Conservation (phyloP, 768 basidiomycete genomes). For the Termitomyces sp. region DNA sequence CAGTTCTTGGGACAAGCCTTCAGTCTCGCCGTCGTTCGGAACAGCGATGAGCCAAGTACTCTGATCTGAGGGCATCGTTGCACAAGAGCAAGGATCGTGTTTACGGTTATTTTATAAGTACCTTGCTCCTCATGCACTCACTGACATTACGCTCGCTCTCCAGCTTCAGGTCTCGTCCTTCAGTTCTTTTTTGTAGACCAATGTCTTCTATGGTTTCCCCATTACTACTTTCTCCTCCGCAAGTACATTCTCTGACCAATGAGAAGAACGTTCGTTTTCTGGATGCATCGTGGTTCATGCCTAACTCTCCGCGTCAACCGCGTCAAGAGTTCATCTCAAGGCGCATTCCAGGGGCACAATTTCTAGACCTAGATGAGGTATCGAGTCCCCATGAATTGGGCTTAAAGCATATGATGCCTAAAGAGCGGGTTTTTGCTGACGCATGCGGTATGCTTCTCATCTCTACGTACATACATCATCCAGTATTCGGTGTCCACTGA, state of each 20-base stretch:
- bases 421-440: conserved; percentile 58
- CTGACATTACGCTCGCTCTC: background rate
- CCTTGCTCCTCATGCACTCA: background rate
- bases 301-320: conserved; percentile 68
- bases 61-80: conserved; percentile 87
- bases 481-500: conserved; percentile 1
- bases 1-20: conserved; percentile 64
- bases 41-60: conserved; percentile 90
- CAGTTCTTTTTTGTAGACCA: conserved; percentile 14
- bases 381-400: conserved; percentile 70
- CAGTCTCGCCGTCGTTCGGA: conserved; percentile 82
- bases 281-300: conserved; percentile 95
- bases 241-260: conserved; percentile 31
- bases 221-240: conserved; percentile 46
- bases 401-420: conserved; percentile 93
- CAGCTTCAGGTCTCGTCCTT: conserved; percentile 4
- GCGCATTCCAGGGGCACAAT: conserved; percentile 66
- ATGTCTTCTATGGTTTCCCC: conserved; percentile 39
- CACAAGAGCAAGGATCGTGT: conserved; percentile 13
- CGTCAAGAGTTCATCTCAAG: conserved; percentile 61
- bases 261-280: conserved; percentile 39
- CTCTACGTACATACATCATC: background rate
- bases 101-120: conserved; percentile 14
- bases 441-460: conserved; percentile 62
- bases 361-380: conserved; percentile 77